Base-by-base conservation (phyloP, 495 filamentous ascomycete genomes). In the Parmelia sp. region DNA sequence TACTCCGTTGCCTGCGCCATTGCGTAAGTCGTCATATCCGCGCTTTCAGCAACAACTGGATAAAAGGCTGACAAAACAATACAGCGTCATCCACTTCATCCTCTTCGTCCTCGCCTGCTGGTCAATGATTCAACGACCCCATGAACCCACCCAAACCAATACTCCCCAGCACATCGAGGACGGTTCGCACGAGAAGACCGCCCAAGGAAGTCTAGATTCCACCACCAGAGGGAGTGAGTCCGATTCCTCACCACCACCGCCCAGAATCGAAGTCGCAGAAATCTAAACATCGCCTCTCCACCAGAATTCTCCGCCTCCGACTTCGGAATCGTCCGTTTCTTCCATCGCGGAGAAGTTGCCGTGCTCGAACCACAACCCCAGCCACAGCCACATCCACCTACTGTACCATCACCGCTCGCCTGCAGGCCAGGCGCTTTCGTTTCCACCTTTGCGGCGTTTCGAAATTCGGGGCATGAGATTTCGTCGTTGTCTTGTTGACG, bases 181-280 rank as follows among this genome's bases (percentile, higher is more conserved):
- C 45, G 27, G 0, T 4, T 7, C 23, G 11, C 7, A 27, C 3
- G 1, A 45, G 7, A 51, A 27, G 0, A 27, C 4, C 45, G 45
- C n/a, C 12, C 11, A 31, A 3, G 3, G 17, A 15, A 10, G 9
- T 14, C 25, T 17, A 53, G 25, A 53, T 1, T 5, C 25, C 49
- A 53, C 15, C 14, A 53, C 49, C 49, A 49, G 45, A 49, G n/a
- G 45, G 45, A 49, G 23, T 25, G 45, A 49, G n/a, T 49, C 45
- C 23, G 7, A 10, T 10, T 49, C n/a, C 44, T 9, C 19, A 9
- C 25, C 45, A 6, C 4, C 17, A 7, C 23, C 1, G n/a, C 23
- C 25, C 11, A 1, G 25, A 19, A 29, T 7, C 49, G 5, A 36
- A 36, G 49, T 53, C 9, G 11, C 49, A 31, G 27, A 53, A 31